Conservation (phyloP, 345 rosid species). For the Euclidium syriacum region DNA sequence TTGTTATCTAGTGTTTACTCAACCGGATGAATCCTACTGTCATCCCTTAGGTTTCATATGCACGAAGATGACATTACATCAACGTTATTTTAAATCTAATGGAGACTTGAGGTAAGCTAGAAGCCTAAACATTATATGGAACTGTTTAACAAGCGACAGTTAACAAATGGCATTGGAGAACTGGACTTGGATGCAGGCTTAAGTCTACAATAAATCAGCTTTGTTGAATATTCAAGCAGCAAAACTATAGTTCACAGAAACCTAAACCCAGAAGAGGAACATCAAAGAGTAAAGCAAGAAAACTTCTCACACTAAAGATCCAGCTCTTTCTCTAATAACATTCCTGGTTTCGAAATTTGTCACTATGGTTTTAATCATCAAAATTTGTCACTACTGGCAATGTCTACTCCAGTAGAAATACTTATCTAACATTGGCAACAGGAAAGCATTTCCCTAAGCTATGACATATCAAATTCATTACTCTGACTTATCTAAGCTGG, state of each 20-base stretch:
- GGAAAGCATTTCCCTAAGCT: not conserved
- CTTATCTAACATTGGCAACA: not conserved
- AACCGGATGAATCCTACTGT: not conserved
- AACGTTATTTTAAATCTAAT: not conserved
- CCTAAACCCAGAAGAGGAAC: not conserved
- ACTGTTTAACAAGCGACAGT: not conserved
- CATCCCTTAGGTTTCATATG: slow-evolving; percentile 1
- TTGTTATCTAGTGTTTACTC: no score
- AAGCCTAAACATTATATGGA: not conserved
- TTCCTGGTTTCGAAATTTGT: not conserved
- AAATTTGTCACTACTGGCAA: not conserved
- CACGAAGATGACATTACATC: not conserved
- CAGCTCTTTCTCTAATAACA: not conserved
- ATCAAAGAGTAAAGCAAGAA: not conserved
- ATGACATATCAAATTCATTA: not conserved
- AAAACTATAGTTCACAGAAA: not conserved
- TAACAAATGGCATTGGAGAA: not conserved
- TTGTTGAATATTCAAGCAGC: not conserved
- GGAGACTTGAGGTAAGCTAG: not conserved
- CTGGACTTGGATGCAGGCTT: not conserved
- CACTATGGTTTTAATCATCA: not conserved
- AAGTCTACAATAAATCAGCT: not conserved
- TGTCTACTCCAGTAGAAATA: not conserved
- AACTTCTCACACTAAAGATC: not conserved
- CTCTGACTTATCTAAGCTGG: not conserved